These are phyloP conservation scores for Tagetes patula DNA, from an alignment of 129 eudicot genomes.

Conservation along the genomic window DNA sequence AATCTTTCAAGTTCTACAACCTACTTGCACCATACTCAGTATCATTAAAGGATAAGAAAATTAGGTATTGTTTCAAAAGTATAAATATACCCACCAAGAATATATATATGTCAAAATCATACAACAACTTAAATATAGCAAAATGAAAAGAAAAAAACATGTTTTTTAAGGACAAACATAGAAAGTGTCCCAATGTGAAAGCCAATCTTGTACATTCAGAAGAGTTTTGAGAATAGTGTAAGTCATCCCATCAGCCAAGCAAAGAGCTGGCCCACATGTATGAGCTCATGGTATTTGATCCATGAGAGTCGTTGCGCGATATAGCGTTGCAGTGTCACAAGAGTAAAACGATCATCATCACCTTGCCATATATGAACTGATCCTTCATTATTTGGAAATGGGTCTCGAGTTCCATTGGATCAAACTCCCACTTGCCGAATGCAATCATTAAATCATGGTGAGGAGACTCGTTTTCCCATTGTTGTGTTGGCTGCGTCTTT, in stretches of 20 bases:
- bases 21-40: no score
- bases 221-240: slow-evolving; percentile 53
- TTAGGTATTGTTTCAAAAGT: background rate
- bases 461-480: slow-evolving; percentile 73
- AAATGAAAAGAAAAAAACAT: background rate
- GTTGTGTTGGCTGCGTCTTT: slow-evolving; percentile 49
- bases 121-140: background rate
- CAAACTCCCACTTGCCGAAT: slow-evolving; percentile 82
- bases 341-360: slow-evolving; percentile 61
- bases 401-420: slow-evolving; percentile 70
- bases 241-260: slow-evolving; percentile 54
- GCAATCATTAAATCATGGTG: slow-evolving; percentile 68
- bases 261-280: slow-evolving; percentile 76
- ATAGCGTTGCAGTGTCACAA: slow-evolving; percentile 61
- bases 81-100: background rate
- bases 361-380: slow-evolving; percentile 78
- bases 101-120: background rate
- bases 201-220: slow-evolving; percentile 31
- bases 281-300: slow-evolving; percentile 75
- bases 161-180: background rate
- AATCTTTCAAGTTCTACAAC: no score
- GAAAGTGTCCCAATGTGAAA: background rate
- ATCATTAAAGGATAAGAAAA: background rate
- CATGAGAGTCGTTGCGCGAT: slow-evolving; percentile 62
- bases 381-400: slow-evolving; percentile 56